Evolutionary conservation across 176 grass and related monocot species (phyloP), one percentile per base, ranked within the genome.

Genomic region (Poa annua): DNA sequence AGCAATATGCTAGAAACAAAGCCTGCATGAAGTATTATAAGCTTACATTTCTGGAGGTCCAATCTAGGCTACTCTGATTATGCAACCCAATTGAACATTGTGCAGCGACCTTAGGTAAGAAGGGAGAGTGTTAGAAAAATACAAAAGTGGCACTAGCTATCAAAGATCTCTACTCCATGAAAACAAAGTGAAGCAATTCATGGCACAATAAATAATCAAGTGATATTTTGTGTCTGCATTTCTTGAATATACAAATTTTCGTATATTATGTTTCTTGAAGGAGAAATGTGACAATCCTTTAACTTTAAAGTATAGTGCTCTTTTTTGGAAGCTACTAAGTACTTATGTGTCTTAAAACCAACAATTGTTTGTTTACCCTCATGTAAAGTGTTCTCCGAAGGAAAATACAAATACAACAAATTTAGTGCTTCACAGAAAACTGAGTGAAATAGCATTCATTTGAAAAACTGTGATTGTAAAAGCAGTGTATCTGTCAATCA

Each of bases 1-100:
- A 83, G 65, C 7, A 71, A 50, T 72, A 79, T 9, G 39, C 48
- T 26, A 60, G 21, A 67, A 67, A 75, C 55, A 73, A 88, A 72
- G 20, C 60, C 26, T 66, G 57, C 48, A 71, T 5, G n/a, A 24
- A 71, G 67, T 71, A 45, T 24, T 6, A 7, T 45, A 71, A 25
- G 67, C 67, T 38, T 71, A 71, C 20, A 24, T 71, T 71, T 60
- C 39, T 70, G 36, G 20, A 44, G 20, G 36, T 70, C 38, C 66
- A 70, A 12, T 10, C 38, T 47, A 71, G 39, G 11, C 67, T 71
- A 47, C 7, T 71, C 67, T 42, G 67, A 71, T 25, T 47, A 45
- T 45, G 39, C n/a, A 15, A 71, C 39, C 67, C 38, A 70, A 70
- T 44, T 70, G 20, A 71, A 71, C 66, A 71, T 71, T 71, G 45